Evolutionary conservation across 257 asterid genomes (phyloP), one percentile per base, ranked within the genome.

Genomic region (Coffea canephora): DNA sequence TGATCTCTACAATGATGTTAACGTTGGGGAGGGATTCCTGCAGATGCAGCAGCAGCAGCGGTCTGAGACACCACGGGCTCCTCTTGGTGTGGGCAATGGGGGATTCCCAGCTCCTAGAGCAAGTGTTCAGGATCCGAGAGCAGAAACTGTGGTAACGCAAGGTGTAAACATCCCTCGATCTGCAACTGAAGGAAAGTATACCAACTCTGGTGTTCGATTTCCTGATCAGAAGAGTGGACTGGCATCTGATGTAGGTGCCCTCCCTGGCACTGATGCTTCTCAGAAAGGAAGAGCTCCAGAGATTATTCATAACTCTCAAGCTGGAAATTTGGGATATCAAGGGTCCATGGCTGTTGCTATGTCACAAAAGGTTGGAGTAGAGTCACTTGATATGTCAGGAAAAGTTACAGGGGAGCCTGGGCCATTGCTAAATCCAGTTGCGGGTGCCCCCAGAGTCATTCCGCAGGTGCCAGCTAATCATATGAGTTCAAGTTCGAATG

Each of bases 1-100:
- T 80, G 89, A 89, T 82, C 92, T 87, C 39, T 89, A 89, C 82
- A 89, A 85, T 61, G 92, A 89, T 83, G 92, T 87, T 74, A 89
- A 87, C 77, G 89, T 89, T 78, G 90, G 90, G 74, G 87, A 88
- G 62, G 90, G 90, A 75, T 88, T 87, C 75, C 71, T 83, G 69
- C 89, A 81, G 85, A 71, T 86, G 86, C 89, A 86, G 69, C 89
- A 81, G 85, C 69, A 84, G 86, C 88, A 83, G 83, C 90, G 72
- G 46, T 66, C 91, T 31, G 91, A 90, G 80, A 82, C 87, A 61
- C 90, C 85, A 54, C 27, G 73, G 79, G 90, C 95, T 50, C 34
- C 85, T 77, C 78, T 83, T 81, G 88, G 69, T 52, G 86, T 81
- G 43, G 91, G 81, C 67, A 91, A 86, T 81, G 88, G 83, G 69